Evolutionary conservation across 345 rosid species (phyloP).

Genomic region (Citrus unshiu): DNA sequence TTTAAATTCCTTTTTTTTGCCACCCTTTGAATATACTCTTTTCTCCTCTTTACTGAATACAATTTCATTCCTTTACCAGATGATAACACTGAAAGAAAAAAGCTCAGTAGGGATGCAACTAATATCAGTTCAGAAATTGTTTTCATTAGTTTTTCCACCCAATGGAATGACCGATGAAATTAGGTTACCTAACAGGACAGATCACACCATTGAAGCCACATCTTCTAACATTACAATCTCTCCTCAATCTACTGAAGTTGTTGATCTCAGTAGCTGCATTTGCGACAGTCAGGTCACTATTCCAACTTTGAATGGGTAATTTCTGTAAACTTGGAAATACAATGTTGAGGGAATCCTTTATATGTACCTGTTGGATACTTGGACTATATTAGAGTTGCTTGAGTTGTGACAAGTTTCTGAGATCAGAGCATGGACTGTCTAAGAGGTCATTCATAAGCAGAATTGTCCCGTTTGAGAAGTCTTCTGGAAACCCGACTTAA

Average conservation of each 20-base stretch:
- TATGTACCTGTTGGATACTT: not conserved
- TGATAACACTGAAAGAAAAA: slow-evolving; percentile 48
- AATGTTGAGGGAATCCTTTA: not conserved
- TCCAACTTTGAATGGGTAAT: slow-evolving; percentile 88
- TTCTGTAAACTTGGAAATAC: not conserved
- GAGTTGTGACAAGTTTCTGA: not conserved
- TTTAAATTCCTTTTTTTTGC: slow-evolving; percentile 2
- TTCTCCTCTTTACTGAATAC: not conserved
- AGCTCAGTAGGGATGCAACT: slow-evolving; percentile 44
- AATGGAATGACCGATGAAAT: slow-evolving; percentile 25
- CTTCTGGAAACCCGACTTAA: not conserved
- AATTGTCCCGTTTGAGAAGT: not conserved
- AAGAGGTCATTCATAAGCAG: not conserved
- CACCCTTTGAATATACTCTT: not conserved
- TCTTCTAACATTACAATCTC: slow-evolving; percentile 22
- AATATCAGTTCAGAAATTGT: slow-evolving; percentile 49
- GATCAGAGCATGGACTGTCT: not conserved
- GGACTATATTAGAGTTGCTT: not conserved
- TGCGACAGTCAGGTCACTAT: slow-evolving; percentile 64
- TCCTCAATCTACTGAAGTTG: slow-evolving; percentile 42
- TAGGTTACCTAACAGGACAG: slow-evolving; percentile 16
- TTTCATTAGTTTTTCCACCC: slow-evolving; percentile 45
- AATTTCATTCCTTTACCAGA: slow-evolving; percentile 37
- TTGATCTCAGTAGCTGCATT: slow-evolving; percentile 80
- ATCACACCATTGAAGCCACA: slow-evolving; percentile 10